Evolutionary conservation across 306 rosid genomes (phyloP), one percentile per base, ranked within the genome.

Genomic region (Cyclanthera cordifolia): DNA sequence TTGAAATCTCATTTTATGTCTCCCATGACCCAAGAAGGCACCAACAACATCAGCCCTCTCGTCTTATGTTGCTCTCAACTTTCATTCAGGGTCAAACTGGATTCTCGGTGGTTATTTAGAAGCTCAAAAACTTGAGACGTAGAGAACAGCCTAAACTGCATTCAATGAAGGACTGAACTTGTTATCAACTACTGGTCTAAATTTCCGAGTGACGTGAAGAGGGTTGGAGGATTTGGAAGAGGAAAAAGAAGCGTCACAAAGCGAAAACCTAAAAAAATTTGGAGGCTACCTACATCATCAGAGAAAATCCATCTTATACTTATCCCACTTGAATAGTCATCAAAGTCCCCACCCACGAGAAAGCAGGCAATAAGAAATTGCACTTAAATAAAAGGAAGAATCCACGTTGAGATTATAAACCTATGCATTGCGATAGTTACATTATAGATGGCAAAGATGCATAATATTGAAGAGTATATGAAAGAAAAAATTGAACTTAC

Each of bases 401-500:
- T 19, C 28, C 27, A 61, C n/a, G 32, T 21, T 24, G 15, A 39
- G 52, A 64, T 41, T 64, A 64, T 21, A 64, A 64, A 64, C 6
- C 2, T 43, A 45, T 12, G 14, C 8, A 46, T 43, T 23, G 70
- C 68, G 24, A 37, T 37, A 64, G 34, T 23, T 64, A 63, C 30
- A 41, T 6, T 20, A 63, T n/a, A 39, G 32, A 63, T 20, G 43
- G 4, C 53, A 61, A 37, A 34, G 50, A 23, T 65, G 24, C 14
- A 4, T 65, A 45, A 65, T n/a, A n/a, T n/a, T n/a, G n/a, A n/a
- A n/a, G n/a, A 45, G 55, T 66, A 9, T 24, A 37, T 43, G 15
- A 27, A 55, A 55, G 19, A 49, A 56, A 77, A 57, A 52, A 81
- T 63, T 76, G 56, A 78, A n/a, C 91, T 80, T 82, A 93, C 92